Evolutionary conservation across 2,329 filamentous ascomycete species (phyloP), one percentile per base, ranked within the genome.

Genomic region (Lomentospora prolificans): DNA sequence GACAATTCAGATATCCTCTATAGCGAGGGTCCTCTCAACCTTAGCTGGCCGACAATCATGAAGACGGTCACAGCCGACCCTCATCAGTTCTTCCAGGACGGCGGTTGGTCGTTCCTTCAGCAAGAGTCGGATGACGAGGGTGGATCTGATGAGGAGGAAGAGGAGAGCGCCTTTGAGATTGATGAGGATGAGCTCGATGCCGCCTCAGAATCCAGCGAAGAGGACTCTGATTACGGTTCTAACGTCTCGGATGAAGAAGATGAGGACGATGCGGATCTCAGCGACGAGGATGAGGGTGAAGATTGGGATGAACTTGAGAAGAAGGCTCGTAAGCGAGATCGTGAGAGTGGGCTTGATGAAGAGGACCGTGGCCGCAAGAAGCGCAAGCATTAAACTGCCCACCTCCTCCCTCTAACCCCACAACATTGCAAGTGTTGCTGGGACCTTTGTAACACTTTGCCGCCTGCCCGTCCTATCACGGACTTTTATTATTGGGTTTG

Each of bases 41-140:
- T 99, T 57, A 97, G 97, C 78, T 99, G 94, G 94, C 87, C 89
- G 9, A 96, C 91, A 14, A 99, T 99, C 67, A 99, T 99, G 90
- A 99, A 99, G 79, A 99, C 94, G 0, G 91, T 99, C 25, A 92
- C 88, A 19, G 85, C 87, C 33, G 91, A 99, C 67, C 89, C 94
- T 2, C 92, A 99, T 67, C 83, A 87, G 63, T 99, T 99, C 82
- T 99, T 96, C 70, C 82, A 80, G 3, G 92, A 97, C 61, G 94
- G 95, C 30, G 94, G 94, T 50, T 99, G 94, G 94, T 87, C 84
- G 1, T 97, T 99, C 80, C 70, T 99, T 58, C 85, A 86, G 55
- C 86, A 86, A 33, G 92, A 96, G 58, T 90, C 87, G 0, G 94
- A 97, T 65, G 89, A 87, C 12, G 90, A 96, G 61, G 89, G 81